A percentile compares a stretch with the other conserved stretches of the same genome.
These are phyloP conservation scores for Meripilus lineatus DNA, from an alignment of 1,284 basidiomycete species.

Conservation along the genomic window DNA sequence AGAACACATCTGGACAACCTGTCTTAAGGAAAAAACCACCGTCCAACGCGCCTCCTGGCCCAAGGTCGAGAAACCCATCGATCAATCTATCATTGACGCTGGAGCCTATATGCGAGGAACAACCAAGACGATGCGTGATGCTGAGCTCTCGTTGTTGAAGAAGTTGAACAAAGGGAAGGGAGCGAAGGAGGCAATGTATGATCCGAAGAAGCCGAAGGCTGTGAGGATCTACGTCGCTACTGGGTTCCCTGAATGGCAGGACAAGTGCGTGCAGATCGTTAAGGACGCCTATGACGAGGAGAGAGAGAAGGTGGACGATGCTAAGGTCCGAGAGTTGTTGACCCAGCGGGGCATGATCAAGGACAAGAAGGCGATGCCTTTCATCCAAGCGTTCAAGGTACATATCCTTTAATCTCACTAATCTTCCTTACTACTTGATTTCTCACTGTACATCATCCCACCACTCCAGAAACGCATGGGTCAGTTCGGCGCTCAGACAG, in stretches of 20 bases:
- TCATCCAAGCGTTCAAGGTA: conserved; percentile 90
- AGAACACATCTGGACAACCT: conserved; percentile 83
- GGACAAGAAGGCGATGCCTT: conserved; percentile 96
- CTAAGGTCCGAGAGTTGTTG: conserved; percentile 69
- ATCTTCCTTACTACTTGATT: background rate
- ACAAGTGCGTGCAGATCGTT: conserved; percentile 74
- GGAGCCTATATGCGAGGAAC: conserved; percentile 82
- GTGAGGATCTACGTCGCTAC: conserved; percentile 89
- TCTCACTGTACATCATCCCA: conserved; percentile 4
- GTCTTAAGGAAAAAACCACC: conserved; percentile 73
- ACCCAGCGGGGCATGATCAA: conserved; percentile 82
- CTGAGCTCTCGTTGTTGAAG: conserved; percentile 78
- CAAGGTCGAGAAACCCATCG: conserved; percentile 49
- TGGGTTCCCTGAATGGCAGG: conserved; percentile 93
- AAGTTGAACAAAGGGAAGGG: conserved; percentile 66
- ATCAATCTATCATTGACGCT: conserved; percentile 64
- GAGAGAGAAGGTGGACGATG: conserved; percentile 77
- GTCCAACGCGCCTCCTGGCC: conserved; percentile 86
- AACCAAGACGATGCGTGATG: conserved; percentile 88
- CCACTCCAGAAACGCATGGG: conserved; percentile 74
- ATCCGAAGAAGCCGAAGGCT: conserved; percentile 81
- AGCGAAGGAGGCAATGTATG: conserved; percentile 47
- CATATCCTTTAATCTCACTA: conserved; percentile 13
- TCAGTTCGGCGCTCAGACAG: conserved; percentile 72
- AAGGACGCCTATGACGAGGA: conserved; percentile 63